phyloP scores from a whole-genome alignment of 352 stramenopile species.

The Phytopythium cucurbitacearum region DNA sequence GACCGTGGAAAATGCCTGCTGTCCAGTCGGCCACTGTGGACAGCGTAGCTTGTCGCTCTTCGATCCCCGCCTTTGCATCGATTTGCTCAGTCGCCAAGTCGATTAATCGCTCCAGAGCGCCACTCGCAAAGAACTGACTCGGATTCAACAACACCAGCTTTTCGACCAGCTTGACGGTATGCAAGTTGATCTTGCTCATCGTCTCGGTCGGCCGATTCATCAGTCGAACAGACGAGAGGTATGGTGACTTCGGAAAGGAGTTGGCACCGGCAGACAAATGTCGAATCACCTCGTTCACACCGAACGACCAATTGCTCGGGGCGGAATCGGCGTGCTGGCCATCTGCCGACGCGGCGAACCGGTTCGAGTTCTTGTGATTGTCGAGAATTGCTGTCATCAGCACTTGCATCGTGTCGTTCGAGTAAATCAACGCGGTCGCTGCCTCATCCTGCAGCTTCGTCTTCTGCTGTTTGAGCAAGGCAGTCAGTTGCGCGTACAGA shows the following conservation, averaged over 20 bases:
- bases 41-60: constrained; percentile 58
- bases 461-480: constrained; percentile 28
- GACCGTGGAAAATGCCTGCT: constrained; percentile 34
- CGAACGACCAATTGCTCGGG: constrained; percentile 72
- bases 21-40: constrained; percentile 54
- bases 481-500: constrained; percentile 49
- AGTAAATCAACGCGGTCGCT: constrained; percentile 37
- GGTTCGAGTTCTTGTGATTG: constrained; percentile 64
- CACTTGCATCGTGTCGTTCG: constrained; percentile 28
- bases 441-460: constrained; percentile 5
- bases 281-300: constrained; percentile 56
- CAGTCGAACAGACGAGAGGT: constrained; percentile 51
- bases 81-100: constrained; percentile 35
- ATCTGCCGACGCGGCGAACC: constrained; percentile 54
- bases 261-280: constrained; percentile 38
- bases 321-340: constrained; percentile 55
- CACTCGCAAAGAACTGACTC: constrained; percentile 21
- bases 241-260: constrained; percentile 42
- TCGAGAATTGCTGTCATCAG: constrained; percentile 42
- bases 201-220: constrained; percentile 40
- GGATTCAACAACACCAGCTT: constrained; percentile 43
- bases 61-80: constrained; percentile 30
- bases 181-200: constrained; percentile 30
- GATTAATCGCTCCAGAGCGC: constrained; percentile 17
- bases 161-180: constrained; percentile 40